Percentiles rank a stretch among this genome's conserved stretches.
phyloP scores from a whole-genome alignment of 371 early-diverging fungal species.

The Blyttiomyces sp. region DNA sequence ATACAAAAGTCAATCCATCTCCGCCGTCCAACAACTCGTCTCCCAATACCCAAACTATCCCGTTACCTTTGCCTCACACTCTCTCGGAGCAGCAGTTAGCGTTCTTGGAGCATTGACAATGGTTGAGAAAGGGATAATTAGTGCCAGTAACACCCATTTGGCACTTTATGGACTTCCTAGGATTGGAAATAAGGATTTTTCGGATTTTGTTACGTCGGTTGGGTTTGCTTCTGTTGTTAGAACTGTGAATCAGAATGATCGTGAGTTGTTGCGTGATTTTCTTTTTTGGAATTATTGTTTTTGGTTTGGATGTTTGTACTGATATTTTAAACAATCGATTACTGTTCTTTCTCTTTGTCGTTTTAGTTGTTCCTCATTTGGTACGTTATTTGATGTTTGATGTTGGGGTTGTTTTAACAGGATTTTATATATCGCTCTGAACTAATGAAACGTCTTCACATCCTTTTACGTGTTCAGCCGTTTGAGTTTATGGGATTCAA shows the following conservation, averaged over 20 bases:
- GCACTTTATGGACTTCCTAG: slow-evolving; percentile 34
- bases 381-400: no score
- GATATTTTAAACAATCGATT: no score
- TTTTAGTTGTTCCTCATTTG: background rate
- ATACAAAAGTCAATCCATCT: no score
- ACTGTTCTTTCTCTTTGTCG: no score
- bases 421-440: no score
- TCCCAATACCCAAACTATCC: slow-evolving; percentile 20
- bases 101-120: slow-evolving; percentile 28
- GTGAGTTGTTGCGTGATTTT: no score
- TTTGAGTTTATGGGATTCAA: background rate
- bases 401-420: no score
- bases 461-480: no score
- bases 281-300: no score
- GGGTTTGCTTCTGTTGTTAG: background rate
- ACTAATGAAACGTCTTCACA: no score
- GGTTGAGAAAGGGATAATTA: slow-evolving; percentile 3
- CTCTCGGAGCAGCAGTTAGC: slow-evolving; percentile 38
- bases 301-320: no score
- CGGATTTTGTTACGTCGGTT: slow-evolving; percentile 14
- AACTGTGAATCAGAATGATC: background rate
- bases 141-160: slow-evolving; percentile 10
- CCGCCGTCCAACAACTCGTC: slow-evolving; percentile 11
- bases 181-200: slow-evolving; percentile 33
- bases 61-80: slow-evolving; percentile 35